phyloP scores from a whole-genome alignment of 768 basidiomycete genomes.

The Tremella fuciformis region DNA sequence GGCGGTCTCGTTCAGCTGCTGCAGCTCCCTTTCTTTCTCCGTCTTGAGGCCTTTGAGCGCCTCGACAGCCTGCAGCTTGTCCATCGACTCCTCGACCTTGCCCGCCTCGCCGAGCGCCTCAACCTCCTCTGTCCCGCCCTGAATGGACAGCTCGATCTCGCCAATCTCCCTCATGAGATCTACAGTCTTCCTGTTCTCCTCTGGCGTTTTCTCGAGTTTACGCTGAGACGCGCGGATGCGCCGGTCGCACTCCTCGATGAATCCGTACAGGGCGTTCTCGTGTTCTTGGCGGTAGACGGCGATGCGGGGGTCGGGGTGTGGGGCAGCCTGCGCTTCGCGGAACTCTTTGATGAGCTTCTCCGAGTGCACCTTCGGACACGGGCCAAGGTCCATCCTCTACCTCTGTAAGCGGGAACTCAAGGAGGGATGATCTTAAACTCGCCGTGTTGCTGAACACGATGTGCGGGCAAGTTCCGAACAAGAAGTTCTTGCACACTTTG shows the following conservation, averaged over 20 bases:
- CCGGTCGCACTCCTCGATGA: slow-evolving; percentile 97
- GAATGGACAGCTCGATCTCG: slow-evolving; percentile 97
- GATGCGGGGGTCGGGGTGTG: slow-evolving; percentile 76
- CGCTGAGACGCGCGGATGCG: slow-evolving; percentile 90
- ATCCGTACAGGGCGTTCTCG: slow-evolving; percentile 88
- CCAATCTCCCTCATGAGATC: slow-evolving; percentile 99
- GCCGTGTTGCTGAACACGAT: slow-evolving; percentile 97
- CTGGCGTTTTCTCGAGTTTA: slow-evolving; percentile 96
- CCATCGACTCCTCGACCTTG: slow-evolving; percentile 98
- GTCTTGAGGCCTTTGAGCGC: slow-evolving; percentile 92
- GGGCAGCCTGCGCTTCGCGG: slow-evolving; percentile 70
- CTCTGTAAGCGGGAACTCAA: background rate
- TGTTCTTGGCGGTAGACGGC: slow-evolving; percentile 90
- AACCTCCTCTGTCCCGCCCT: slow-evolving; percentile 97
- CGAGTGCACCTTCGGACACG: slow-evolving; percentile 94
- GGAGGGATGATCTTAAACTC: slow-evolving; percentile 42
- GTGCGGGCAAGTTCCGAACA: slow-evolving; percentile 98
- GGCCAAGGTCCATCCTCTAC: slow-evolving; percentile 99
- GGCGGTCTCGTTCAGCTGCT: slow-evolving; percentile 93
- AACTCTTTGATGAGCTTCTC: slow-evolving; percentile 91
- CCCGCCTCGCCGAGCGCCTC: slow-evolving; percentile 94
- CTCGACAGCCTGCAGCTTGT: slow-evolving; percentile 95
- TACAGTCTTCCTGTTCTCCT: slow-evolving; percentile 98
- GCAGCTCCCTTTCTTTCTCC: slow-evolving; percentile 96
- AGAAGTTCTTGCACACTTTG: slow-evolving; percentile 96